These are phyloP conservation scores for Globisporangium iwayamae DNA, from an alignment of 352 stramenopile genomes.

Conservation along the genomic window DNA sequence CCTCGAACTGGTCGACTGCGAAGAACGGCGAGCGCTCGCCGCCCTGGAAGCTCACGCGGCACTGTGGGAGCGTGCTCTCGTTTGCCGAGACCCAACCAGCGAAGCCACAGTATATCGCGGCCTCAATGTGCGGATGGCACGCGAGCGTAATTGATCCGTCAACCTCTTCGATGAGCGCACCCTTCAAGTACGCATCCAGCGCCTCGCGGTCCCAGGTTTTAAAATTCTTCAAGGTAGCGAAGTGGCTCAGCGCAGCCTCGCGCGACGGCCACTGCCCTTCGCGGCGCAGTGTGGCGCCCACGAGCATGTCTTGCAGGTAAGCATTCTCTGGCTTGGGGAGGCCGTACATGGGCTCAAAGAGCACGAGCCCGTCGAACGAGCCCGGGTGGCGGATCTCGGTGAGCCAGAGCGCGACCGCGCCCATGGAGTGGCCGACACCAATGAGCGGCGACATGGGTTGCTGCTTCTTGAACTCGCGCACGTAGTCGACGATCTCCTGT, in stretches of 20 bases:
- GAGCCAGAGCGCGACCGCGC: conserved; percentile 34
- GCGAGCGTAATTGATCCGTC: conserved; percentile 26
- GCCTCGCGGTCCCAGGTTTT: conserved; percentile 33
- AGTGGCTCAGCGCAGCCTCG: conserved; percentile 23
- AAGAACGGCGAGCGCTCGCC: conserved; percentile 34
- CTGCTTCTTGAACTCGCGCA: conserved; percentile 16
- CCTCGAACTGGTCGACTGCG: conserved; percentile 22
- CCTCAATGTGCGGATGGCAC: conserved; percentile 36
- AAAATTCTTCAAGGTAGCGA: conserved; percentile 34
- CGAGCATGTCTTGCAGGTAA: conserved; percentile 30
- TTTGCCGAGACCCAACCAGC: conserved; percentile 26
- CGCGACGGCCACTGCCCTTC: conserved; percentile 27
- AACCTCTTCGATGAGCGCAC: conserved; percentile 27
- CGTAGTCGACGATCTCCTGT: conserved; percentile 16
- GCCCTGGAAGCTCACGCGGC: conserved; percentile 29
- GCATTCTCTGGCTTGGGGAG: conserved; percentile 7
- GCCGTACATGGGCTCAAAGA: conserved; percentile 45
- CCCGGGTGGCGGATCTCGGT: conserved; percentile 29
- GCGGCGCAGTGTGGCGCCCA: conserved; percentile 27
- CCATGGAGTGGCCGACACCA: conserved; percentile 52
- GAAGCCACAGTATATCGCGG: conserved; percentile 33
- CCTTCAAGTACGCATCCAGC: conserved; percentile 26
- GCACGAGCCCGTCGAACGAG: conserved; percentile 37
- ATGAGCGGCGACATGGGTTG: conserved; percentile 26
- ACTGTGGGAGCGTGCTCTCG: conserved; percentile 29